Percentiles rank a stretch among this genome's conserved stretches.
phyloP scores from a whole-genome alignment of 495 filamentous ascomycete species.

The Lindgomyces ingoldianus region DNA sequence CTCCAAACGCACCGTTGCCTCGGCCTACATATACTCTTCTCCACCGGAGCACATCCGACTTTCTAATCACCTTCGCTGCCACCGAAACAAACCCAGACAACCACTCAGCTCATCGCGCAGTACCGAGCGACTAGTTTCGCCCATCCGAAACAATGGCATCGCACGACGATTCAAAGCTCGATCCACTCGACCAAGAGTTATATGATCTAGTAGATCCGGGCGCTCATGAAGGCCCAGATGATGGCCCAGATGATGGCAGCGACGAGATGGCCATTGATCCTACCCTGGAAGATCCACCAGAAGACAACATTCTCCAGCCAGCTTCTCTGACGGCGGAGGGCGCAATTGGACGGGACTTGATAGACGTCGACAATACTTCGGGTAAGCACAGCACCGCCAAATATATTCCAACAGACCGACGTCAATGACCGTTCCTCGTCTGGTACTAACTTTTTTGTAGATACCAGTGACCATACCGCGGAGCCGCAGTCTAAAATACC shows the following conservation, averaged over 20 bases:
- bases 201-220: background rate
- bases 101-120: background rate
- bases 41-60: background rate
- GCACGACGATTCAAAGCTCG: background rate
- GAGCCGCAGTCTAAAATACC: background rate
- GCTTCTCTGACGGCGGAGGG: background rate
- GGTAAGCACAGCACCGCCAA: background rate
- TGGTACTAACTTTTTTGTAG: too few relatives aligned
- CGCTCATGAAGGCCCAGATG: background rate
- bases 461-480: too few relatives aligned
- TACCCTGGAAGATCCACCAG: background rate
- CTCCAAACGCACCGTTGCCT: background rate
- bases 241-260: background rate
- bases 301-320: background rate
- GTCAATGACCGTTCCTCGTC: too few relatives aligned
- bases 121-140: background rate
- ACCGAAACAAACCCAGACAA: background rate
- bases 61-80: too few relatives aligned
- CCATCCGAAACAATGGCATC: background rate
- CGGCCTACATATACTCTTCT: background rate
- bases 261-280: background rate
- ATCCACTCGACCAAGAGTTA: background rate
- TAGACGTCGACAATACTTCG: background rate
- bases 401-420: background rate
- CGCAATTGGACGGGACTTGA: background rate